phyloP scores from a whole-genome alignment of 225 moss, liverwort and hornwort species.

The Straminergon stramineum region DNA sequence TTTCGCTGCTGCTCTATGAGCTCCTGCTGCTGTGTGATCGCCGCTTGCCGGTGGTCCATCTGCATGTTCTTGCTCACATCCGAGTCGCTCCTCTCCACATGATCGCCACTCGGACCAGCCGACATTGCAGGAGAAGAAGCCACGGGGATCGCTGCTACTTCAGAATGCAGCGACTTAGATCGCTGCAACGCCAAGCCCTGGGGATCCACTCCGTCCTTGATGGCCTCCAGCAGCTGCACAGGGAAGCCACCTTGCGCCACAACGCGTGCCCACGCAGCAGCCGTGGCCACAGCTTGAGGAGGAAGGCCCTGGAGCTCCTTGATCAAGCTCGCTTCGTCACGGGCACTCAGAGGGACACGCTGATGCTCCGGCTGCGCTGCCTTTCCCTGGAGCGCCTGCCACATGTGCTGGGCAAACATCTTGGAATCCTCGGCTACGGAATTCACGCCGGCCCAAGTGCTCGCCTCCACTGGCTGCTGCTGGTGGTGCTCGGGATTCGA shows the following conservation, averaged over 20 bases:
- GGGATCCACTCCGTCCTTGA: constrained; percentile 47
- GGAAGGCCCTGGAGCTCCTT: constrained; percentile 58
- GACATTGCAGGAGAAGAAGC: constrained; percentile 22
- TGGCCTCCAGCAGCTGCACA: constrained; percentile 51
- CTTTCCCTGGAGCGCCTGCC: constrained; percentile 64
- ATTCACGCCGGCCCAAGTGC: constrained; percentile 33
- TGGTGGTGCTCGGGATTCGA: not conserved
- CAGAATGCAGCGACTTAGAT: constrained; percentile 19
- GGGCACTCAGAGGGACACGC: constrained; percentile 33
- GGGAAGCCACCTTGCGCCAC: constrained; percentile 52
- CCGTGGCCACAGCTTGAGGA: constrained; percentile 44
- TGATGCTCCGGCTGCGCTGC: constrained; percentile 45
- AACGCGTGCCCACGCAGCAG: constrained; percentile 52
- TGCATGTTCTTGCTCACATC: constrained; percentile 37
- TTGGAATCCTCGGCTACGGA: constrained; percentile 56
- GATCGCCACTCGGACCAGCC: not conserved
- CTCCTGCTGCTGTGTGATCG: constrained; percentile 46
- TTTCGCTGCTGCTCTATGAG: constrained; percentile 54
- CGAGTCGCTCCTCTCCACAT: constrained; percentile 32
- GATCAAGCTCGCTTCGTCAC: constrained; percentile 55
- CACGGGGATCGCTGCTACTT: not conserved
- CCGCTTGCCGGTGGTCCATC: constrained; percentile 30
- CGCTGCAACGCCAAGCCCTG: constrained; percentile 14
- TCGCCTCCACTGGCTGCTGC: constrained; percentile 7
- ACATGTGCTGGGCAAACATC: constrained; percentile 50